Evolutionary conservation across 306 rosid genomes (phyloP), one percentile per base, ranked within the genome.

Genomic region (Vigna mungo): DNA sequence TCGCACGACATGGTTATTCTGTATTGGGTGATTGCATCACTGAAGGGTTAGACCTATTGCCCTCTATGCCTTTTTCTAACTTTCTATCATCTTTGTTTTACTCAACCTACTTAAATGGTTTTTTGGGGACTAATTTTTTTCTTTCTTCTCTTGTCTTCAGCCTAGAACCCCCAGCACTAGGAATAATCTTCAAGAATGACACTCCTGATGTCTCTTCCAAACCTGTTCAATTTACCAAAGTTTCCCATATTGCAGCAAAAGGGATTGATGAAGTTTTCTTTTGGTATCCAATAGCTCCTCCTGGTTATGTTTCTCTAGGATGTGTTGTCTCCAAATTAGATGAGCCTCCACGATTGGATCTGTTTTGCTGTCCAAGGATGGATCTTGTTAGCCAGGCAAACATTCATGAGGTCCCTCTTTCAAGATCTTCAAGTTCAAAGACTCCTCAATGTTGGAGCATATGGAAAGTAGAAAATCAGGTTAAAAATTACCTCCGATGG

Each of bases 391-490:
- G 87, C 89, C 97, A 95, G 83, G 96, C 96, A 72, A 89, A 82
- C 74, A 88, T 95, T 70, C 86, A 82, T 68, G 99, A 95, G 88
- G 83, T 67, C 16, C 99, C 99, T 20, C 90, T 92, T 79, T 95
- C 97, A 63, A 87, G 89, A 80, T 91, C 97, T 85, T 87, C 96
- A 54, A 88, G 86, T 84, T 88, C 96, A 52, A 89, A 84, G 78
- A 85, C 89, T 53, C 89, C 94, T 66, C 96, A 92, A 68, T 87
- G 96, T 83, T 95, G 99, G 99, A 92, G 99, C 86, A 88, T 95
- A 76, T 95, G 99, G 99, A 92, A 87, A 92, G 94, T 95, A 48
- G 96, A 91, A 85, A 95, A 95, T 84, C 99, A 92, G 90, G 93
- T 88, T 78, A 68, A 74, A 68, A 34, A 64, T 72, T 59, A 76